Evolutionary conservation across 2,329 filamentous ascomycete genomes (phyloP), one percentile per base, ranked within the genome.

Genomic region (Cercospora sp.): DNA sequence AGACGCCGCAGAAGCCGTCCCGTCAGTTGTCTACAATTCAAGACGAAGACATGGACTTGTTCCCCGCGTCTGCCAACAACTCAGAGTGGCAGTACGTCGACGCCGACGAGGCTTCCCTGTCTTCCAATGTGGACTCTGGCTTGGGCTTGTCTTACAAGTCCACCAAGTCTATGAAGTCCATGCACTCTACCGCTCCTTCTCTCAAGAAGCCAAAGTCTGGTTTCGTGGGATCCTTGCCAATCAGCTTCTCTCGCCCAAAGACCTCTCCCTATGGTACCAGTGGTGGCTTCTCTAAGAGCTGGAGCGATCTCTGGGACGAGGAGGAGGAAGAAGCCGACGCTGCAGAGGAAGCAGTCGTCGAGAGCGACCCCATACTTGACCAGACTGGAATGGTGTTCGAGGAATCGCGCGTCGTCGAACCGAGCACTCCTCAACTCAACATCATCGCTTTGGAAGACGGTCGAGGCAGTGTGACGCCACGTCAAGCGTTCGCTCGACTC

Each of bases 221-320:
- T 77, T 89, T 76, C 58, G 72, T 76, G 70, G 92, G 94, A 80
- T 91, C 91, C 13, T 89, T 95, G 77, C 90, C 92, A 0, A 82
- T 85, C 88, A 70, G 77, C 83, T 75, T 78, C 72, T 74, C 73
- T 82, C 85, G 78, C 86, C 87, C 48, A 83, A 90, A 94, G 85
- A 89, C 91, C 4, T 87, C 67, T 63, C 72, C 74, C 12, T 76
- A 77, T 39, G 69, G 70, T 59, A 65, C 70, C 70, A 67, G 68
- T 68, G 74, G 66, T 64, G 84, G 87, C 59, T 92, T 96, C 59
- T 97, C 95, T 66, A 98, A 98, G 90, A 98, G 95, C 84, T 99
- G 95, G 95, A 97, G 94, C 76, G 95, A 99, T 79, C 89, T 98
- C 79, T 97, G 93, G 90, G 94, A 98, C 67, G 94, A 98, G 79